These are phyloP conservation scores for Lotus japonicus DNA, from an alignment of 306 rosid genomes.

Conservation along the genomic window DNA sequence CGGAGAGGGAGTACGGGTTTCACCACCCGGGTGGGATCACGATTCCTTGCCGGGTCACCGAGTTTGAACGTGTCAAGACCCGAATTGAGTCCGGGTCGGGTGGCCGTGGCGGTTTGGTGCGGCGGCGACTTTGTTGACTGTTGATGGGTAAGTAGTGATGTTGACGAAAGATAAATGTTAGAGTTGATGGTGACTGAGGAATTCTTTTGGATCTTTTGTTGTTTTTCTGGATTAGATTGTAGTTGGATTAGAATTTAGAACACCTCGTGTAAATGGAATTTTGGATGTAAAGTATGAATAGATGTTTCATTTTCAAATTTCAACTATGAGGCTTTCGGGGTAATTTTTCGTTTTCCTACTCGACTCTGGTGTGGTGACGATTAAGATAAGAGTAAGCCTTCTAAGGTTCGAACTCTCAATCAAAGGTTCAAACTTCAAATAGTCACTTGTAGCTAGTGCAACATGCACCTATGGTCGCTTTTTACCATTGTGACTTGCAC, in stretches of 20 bases:
- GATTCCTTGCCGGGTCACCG: constrained; percentile 70
- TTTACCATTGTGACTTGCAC: no score
- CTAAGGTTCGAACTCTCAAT: no score
- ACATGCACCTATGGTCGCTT: no score
- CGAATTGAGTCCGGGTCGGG: constrained; percentile 55
- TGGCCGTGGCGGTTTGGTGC: background rate
- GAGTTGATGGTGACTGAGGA: background rate
- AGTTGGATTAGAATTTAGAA: background rate
- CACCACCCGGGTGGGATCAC: constrained; percentile 78
- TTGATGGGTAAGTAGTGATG: background rate
- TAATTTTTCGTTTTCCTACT: no score
- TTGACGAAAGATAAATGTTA: constrained; percentile 19
- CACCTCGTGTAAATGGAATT: constrained; percentile 1
- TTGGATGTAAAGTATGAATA: constrained; percentile 15
- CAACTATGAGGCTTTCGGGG: no score
- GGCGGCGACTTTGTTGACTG: constrained; percentile 30
- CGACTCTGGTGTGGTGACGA: no score
- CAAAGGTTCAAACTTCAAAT: no score
- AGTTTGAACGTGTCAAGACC: constrained; percentile 70
- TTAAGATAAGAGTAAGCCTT: no score
- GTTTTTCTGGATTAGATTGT: background rate
- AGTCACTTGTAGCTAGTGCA: no score
- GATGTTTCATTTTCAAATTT: background rate
- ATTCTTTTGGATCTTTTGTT: constrained; percentile 3
- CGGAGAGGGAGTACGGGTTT: constrained; percentile 76